Base-by-base conservation (phyloP, 345 rosid species). In the Stellera chamaejasme region DNA sequence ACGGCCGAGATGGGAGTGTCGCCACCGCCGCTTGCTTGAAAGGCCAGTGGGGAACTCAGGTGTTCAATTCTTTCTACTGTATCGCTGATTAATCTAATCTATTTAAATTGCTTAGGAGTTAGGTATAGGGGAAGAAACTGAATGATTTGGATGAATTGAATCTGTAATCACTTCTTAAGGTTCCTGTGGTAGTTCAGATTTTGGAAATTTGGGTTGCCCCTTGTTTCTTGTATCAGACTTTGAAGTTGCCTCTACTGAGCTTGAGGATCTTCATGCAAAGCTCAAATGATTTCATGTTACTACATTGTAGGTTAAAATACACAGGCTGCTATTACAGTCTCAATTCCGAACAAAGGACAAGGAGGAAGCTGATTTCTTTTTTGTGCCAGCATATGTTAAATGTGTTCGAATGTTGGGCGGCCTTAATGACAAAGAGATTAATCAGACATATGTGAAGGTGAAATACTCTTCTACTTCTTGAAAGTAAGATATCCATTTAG, bases 41-140 rank as follows among this genome's bases (percentile, higher is more conserved):
- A 73, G 97, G 97, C 69, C 97, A 89, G 66, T 89, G 99, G 97
- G 99, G 94, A 52, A 78, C 94, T 64, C 99, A 93, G 97, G 98
- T 88, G 58, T 65, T 44, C 13, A 10, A 0, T 51, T 58, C 23
- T 16, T 10, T 49, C 11, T 13, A 39, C 2, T 25, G 41, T 13
- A 45, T 42, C 39, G 39, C 4, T 32, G 39, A 32, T 32, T 45
- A 2, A 13, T 52, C 27, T 52, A 32, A 32, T 8, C 39, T 32
- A 19, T 19, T 19, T 19, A 19, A 19, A 19, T 19, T 19, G 23
- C 23, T 19, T 19, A 19, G 1, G 23, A 19, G 23, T 19, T 19
- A 19, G 23, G 23, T 19, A 19, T 19, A 19, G 1, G 23, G 23
- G 23, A 19, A 19, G 23, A 19, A 1, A 19, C 23, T 19, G 23